Evolutionary conservation across 176 grass and related monocot genomes (phyloP).

Genomic region (Cenchrus fungigraminus): DNA sequence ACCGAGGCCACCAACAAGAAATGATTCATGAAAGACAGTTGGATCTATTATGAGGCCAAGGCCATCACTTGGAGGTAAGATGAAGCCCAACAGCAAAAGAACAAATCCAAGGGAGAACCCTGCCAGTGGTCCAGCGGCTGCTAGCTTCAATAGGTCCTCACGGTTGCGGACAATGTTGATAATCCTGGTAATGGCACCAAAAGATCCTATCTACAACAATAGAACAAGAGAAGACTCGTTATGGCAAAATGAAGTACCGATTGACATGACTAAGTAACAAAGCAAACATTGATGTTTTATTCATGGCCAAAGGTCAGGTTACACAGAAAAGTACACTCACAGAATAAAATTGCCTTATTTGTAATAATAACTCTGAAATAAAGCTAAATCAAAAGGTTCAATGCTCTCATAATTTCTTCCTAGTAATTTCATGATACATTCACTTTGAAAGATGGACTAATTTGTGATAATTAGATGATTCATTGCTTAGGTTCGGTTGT

Average conservation of each 20-base stretch:
- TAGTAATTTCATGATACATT: not conserved
- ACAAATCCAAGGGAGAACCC: constrained; percentile 76
- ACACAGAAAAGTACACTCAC: not conserved
- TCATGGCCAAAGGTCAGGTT: not conserved
- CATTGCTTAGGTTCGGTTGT: not conserved
- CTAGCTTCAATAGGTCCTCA: constrained; percentile 80
- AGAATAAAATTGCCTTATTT: not conserved
- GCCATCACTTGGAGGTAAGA: constrained; percentile 80
- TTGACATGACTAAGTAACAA: not conserved
- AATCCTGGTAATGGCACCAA: constrained; percentile 93
- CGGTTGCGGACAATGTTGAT: constrained; percentile 84
- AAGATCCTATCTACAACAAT: constrained; percentile 89
- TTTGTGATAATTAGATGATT: constrained; percentile 5
- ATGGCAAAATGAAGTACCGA: not conserved
- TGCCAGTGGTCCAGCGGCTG: constrained; percentile 83
- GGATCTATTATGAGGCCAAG: constrained; percentile 81
- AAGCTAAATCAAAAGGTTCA: constrained; percentile 7
- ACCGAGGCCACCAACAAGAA: constrained; percentile 95
- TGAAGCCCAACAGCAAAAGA: constrained; percentile 86
- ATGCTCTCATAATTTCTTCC: not conserved
- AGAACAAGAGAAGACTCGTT: not conserved
- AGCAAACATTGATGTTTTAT: constrained; percentile 3
- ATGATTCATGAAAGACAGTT: constrained; percentile 85
- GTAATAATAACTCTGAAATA: constrained; percentile 1
- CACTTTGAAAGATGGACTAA: not conserved